phyloP scores from a whole-genome alignment of 202 grass and related monocot genomes.

The Schoenoplectus triqueter region DNA sequence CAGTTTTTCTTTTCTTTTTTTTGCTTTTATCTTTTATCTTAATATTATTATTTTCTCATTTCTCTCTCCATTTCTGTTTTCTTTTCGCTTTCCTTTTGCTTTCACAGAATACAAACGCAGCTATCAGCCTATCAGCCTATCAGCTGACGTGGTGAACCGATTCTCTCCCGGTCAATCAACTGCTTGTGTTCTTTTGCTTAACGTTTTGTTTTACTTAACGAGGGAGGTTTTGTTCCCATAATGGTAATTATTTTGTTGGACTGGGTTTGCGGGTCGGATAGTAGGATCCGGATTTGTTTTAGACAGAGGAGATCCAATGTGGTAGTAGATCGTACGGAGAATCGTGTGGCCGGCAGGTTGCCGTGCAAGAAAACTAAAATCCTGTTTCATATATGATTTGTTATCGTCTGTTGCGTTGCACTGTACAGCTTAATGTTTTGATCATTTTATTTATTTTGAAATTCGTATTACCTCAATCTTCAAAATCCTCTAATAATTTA shows the following conservation, averaged over 20 bases:
- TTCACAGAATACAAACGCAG: conserved; percentile 24
- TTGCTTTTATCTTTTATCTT: neutral
- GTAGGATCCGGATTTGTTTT: neutral
- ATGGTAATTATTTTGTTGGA: neutral
- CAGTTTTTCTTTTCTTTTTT: conserved; percentile 19
- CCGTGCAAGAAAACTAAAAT: no score
- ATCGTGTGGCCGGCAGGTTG: no score
- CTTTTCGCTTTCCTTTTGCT: conserved; percentile 44
- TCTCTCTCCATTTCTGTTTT: conserved; percentile 40
- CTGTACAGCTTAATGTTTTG: no score
- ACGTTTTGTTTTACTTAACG: conserved; percentile 31
- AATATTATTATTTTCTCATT: neutral
- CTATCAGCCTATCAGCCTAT: no score
- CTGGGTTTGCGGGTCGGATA: neutral
- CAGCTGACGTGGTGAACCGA: no score
- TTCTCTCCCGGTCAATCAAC: neutral
- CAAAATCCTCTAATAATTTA: no score
- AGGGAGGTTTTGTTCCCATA: neutral
- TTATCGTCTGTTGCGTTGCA: no score
- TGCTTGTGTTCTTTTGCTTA: conserved; percentile 35
- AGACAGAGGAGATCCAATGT: neutral
- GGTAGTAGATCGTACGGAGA: neutral
- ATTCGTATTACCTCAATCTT: no score
- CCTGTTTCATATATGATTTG: no score
- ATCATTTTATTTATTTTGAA: no score